phyloP scores from a whole-genome alignment of 2,329 filamentous ascomycete species.

The Coniochaeta sp. region DNA sequence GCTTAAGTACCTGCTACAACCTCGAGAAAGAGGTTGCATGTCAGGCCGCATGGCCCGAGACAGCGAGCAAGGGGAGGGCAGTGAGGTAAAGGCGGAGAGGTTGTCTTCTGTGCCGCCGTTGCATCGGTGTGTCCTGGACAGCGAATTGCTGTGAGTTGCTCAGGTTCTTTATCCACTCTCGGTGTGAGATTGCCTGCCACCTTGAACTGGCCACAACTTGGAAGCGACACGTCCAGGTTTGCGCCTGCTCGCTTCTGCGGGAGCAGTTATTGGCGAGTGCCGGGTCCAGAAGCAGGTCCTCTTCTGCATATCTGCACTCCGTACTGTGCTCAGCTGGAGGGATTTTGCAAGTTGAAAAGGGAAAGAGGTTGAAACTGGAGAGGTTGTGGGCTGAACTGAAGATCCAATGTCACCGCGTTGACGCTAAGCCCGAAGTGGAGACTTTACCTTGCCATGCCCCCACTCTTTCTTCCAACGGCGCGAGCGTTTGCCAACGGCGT shows the following conservation, averaged over 20 bases:
- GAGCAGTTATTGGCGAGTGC: not conserved
- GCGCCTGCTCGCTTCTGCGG: not conserved
- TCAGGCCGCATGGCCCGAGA: not conserved
- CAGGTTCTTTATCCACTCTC: not conserved
- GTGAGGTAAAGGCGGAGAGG: not conserved
- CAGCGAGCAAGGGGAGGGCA: not conserved
- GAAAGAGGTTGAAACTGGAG: too few species aligned
- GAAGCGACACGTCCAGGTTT: too few species aligned
- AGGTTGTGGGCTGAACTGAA: too few species aligned
- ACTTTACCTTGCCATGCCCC: too few species aligned
- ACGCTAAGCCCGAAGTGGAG: too few species aligned
- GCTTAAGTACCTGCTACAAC: not conserved
- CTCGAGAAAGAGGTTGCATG: not conserved
- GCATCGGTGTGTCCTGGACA: not conserved
- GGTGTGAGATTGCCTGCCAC: constrained; percentile 1
- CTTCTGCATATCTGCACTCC: not conserved
- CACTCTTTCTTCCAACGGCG: not conserved
- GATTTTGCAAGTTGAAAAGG: too few species aligned
- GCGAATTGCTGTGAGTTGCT: not conserved
- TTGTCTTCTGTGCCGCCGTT: not conserved
- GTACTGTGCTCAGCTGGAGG: too few species aligned
- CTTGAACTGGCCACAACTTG: not conserved
- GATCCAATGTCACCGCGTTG: too few species aligned
- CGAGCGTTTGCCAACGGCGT: not conserved
- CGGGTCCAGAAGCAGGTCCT: not conserved